Evolutionary conservation across 352 stramenopile species (phyloP).

Genomic region (Phytophthora aleatoria): DNA sequence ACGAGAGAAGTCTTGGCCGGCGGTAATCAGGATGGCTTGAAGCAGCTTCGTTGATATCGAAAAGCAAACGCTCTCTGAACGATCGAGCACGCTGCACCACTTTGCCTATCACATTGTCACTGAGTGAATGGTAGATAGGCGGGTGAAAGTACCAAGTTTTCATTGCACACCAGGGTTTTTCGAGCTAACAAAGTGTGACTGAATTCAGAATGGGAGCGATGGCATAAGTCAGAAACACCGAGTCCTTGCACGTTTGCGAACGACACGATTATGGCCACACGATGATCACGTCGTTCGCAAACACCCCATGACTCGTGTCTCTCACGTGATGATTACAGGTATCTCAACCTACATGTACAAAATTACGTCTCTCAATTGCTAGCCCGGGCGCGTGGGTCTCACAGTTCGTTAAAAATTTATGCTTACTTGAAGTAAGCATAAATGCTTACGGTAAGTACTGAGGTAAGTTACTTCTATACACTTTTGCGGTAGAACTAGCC

Average conservation of each 20-base stretch:
- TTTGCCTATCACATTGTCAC: slow-evolving; percentile 5
- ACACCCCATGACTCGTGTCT: too few relatives aligned
- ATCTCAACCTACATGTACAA: too few relatives aligned
- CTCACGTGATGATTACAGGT: too few relatives aligned
- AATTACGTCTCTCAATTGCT: too few relatives aligned
- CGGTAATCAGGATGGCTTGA: not conserved
- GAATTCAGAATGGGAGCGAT: not conserved
- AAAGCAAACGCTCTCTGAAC: not conserved
- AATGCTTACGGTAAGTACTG: too few relatives aligned
- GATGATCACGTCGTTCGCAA: not conserved
- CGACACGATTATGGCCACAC: not conserved
- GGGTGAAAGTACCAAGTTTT: not conserved
- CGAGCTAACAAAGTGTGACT: not conserved
- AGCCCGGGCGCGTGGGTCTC: too few relatives aligned
- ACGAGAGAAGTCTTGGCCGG: not conserved
- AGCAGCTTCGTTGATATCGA: not conserved
- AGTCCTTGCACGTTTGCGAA: not conserved
- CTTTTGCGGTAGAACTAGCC: too few relatives aligned
- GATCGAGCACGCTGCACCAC: not conserved
- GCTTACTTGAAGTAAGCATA: too few relatives aligned
- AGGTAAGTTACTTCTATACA: too few relatives aligned
- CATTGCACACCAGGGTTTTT: not conserved
- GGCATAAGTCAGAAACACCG: not conserved
- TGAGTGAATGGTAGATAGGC: not conserved
- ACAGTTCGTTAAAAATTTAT: too few relatives aligned